Base-by-base conservation (phyloP, 2,329 filamentous ascomycete species). In the Claviceps pusilla region DNA sequence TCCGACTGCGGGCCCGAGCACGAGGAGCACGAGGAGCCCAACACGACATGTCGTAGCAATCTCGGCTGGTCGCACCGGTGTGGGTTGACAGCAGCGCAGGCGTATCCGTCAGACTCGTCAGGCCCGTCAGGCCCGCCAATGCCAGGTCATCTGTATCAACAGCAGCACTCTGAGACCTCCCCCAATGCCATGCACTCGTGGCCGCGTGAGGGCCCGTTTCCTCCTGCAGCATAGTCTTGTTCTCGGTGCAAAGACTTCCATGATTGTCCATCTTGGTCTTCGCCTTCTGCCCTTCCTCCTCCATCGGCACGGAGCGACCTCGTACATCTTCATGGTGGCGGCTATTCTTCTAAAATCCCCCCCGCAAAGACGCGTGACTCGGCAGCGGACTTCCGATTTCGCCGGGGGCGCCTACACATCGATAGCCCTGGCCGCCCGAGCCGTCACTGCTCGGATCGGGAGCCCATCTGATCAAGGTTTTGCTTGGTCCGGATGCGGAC, bases 311-410 rank as follows among this genome's bases (percentile, higher is more conserved):
- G 28, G 14, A 6, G 45, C 12, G 12, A n/a, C 43, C 31, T 3
- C 56, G 52, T 42, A 49, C 49, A 47, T 52, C 47, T 43, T 49
- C 50, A 14, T 16, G 12, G 55, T 60, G 57, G 55, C 61, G 57
- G 54, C 50, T 43, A 14, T 50, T 57, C 57, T 56, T 57, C 68
- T 70, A 70, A 58, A 66, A 60, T 51, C 68, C 67, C 56, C 66
- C 67, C 56, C 66, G 63, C 58, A 70, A 58, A 53, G 68, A 66
- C 33, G 68, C 64, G 33, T 71, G 65, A 53, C 76, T 71, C 37
- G 75, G 69, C 52, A 82, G 68, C 2, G 84, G 84, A 63, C 84
- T 87, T 47, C 83, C 82, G 57, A 87, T 86, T 66, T 87, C 81
- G 37, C 84, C 82, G 3, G 83, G 82, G 7, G 77, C 76, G 48